Conservation (phyloP, 2,329 filamentous ascomycete species). For the Chaetomiaceae sp. region DNA sequence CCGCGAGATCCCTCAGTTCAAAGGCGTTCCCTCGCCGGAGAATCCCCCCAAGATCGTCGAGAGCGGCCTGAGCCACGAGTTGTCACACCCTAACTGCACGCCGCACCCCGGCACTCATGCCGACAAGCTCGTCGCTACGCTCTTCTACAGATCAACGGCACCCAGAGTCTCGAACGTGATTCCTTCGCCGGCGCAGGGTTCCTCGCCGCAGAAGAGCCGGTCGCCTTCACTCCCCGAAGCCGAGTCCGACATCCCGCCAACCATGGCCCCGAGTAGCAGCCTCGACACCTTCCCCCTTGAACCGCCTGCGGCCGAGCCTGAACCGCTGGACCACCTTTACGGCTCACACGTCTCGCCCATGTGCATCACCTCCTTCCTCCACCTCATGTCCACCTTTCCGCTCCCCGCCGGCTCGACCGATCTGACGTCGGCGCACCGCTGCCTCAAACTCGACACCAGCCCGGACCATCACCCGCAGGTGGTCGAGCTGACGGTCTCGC, state of each 20-base stretch:
- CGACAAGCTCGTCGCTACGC: slow-evolving; percentile 53
- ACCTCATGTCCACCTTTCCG: slow-evolving; percentile 59
- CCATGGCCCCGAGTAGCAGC: slow-evolving; percentile 54
- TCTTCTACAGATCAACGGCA: slow-evolving; percentile 52
- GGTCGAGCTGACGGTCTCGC: slow-evolving; percentile 59
- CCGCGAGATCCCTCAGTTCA: slow-evolving; percentile 44
- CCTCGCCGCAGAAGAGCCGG: slow-evolving; percentile 21
- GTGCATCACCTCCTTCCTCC: slow-evolving; percentile 59
- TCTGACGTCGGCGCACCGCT: slow-evolving; percentile 56
- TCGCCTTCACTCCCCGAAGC: slow-evolving; percentile 30
- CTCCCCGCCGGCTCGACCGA: slow-evolving; percentile 45
- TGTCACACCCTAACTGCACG: slow-evolving; percentile 59
- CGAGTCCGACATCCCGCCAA: slow-evolving; percentile 41
- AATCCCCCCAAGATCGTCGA: slow-evolving; percentile 56
- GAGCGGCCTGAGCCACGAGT: slow-evolving; percentile 54
- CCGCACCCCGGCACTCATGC: slow-evolving; percentile 42
- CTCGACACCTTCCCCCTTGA: slow-evolving; percentile 56
- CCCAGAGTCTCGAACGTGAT: slow-evolving; percentile 29
- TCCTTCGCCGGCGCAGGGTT: slow-evolving; percentile 31
- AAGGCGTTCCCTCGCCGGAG: slow-evolving; percentile 54
- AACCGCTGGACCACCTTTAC: slow-evolving; percentile 59
- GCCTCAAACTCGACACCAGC: slow-evolving; percentile 49
- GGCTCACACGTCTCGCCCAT: slow-evolving; percentile 60
- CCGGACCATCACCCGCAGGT: slow-evolving; percentile 48
- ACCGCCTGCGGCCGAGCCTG: slow-evolving; percentile 48